Base-by-base conservation (phyloP, 208 protist species). In the Porcisia hertigi region DNA sequence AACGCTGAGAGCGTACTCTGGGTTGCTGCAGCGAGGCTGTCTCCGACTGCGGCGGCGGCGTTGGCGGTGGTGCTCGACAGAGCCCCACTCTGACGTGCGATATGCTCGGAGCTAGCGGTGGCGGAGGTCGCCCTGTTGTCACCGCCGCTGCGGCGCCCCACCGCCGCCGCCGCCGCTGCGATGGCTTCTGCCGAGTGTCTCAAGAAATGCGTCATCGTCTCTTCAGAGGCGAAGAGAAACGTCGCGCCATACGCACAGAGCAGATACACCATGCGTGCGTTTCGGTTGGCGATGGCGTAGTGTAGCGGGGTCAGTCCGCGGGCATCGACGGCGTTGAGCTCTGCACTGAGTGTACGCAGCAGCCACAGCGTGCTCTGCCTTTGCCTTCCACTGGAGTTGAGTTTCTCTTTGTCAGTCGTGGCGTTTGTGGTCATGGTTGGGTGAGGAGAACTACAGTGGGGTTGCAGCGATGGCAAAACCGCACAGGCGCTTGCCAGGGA, bases 281-380 rank as follows among this genome's bases (percentile, higher is more conserved):
- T 88, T 65, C 73, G 78, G 63, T 88, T 86, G 11, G 75, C 81
- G 54, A 86, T 88, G 52, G 82, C 85, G 81, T 86, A 86, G 79
- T 88, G 85, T 55, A 89, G 82, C 62, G 81, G 78, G 14, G 82
- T 85, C 60, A 89, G 57, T 34, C 81, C 79, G 16, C 69, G 59
- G 34, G 78, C 69, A 60, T 89, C 85, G n/a, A 81, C 39, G 12
- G 71, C 52, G 74, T 86, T 85, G 53, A 86, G 69, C 30, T 77
- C 82, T 2, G 52, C 53, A 16, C 30, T 47, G 34, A 80, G 58
- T n/a, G 71, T 25, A 58, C 64, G 65, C 52, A 73, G 77, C 9
- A 82, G 71, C 0, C 58, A 60, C 72, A 77, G 67, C 66, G 45
- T 36, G n/a, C 64, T 36, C 36, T 76, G 62, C 12, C 58, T 54